Evolutionary conservation across 768 basidiomycete species (phyloP).

Genomic region (Chalciporus chontae): DNA sequence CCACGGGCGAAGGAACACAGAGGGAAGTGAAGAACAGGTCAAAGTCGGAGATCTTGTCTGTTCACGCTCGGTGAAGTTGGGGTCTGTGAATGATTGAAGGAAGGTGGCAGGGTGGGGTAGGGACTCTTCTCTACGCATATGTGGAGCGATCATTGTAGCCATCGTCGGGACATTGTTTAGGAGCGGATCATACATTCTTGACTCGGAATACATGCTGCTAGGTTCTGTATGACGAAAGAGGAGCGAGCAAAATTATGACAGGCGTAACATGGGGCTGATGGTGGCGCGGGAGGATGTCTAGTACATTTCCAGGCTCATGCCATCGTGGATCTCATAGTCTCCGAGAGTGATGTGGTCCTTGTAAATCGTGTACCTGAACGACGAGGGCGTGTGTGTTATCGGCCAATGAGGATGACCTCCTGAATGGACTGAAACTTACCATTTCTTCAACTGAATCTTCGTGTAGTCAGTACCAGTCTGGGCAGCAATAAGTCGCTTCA

Average conservation of each 20-base stretch:
- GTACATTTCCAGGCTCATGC: constrained; percentile 93
- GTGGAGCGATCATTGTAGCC: not conserved
- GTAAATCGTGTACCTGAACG: constrained; percentile 82
- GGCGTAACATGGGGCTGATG: constrained; percentile 1
- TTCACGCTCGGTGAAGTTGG: constrained; percentile 1
- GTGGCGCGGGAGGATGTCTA: constrained; percentile 27
- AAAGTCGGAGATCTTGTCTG: constrained; percentile 15
- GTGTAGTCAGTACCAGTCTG: constrained; percentile 84
- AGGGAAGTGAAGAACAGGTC: constrained; percentile 13
- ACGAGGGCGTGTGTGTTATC: not conserved
- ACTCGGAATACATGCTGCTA: constrained; percentile 6
- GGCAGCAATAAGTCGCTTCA: constrained; percentile 95
- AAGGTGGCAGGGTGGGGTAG: not conserved
- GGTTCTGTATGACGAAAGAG: constrained; percentile 1
- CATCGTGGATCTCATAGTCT: constrained; percentile 94
- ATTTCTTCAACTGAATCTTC: constrained; percentile 97
- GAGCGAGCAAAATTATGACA: not conserved
- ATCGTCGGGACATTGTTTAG: not conserved
- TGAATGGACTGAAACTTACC: constrained; percentile 49
- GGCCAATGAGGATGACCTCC: not conserved
- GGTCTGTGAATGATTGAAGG: not conserved
- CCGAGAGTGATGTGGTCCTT: constrained; percentile 92
- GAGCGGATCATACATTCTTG: not conserved
- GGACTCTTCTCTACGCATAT: not conserved
- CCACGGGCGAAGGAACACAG: constrained; percentile 1